Conservation (phyloP, 2,329 filamentous ascomycete species). For the Epichloe brachyelytri region DNA sequence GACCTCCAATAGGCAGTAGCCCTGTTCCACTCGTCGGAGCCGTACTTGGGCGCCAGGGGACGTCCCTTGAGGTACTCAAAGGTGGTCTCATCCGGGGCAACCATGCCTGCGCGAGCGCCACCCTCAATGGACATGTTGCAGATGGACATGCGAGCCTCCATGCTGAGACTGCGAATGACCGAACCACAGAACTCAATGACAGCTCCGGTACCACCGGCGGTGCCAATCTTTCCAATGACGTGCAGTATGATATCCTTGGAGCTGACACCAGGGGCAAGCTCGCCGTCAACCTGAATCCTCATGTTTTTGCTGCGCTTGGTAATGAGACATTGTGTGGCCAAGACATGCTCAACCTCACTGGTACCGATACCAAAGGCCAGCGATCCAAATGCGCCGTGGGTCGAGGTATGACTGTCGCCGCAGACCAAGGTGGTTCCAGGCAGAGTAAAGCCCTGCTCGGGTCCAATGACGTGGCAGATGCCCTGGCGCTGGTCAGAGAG, state of each 20-base stretch:
- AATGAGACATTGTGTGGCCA: slow-evolving; percentile 91
- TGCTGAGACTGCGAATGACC: slow-evolving; percentile 76
- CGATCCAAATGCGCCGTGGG: slow-evolving; percentile 90
- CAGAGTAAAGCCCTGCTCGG: slow-evolving; percentile 96
- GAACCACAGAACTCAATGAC: slow-evolving; percentile 98
- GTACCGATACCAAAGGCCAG: slow-evolving; percentile 96
- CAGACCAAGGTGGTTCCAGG: slow-evolving; percentile 95
- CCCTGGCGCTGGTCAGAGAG: slow-evolving; percentile 93
- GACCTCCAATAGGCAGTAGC: slow-evolving; percentile 80
- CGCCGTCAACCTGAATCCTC: slow-evolving; percentile 88
- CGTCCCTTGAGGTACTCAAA: slow-evolving; percentile 91
- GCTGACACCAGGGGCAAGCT: slow-evolving; percentile 79
- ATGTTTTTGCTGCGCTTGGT: slow-evolving; percentile 97
- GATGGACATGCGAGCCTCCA: slow-evolving; percentile 98
- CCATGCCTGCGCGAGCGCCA: slow-evolving; percentile 90
- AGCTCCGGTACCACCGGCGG: slow-evolving; percentile 82
- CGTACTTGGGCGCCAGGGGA: slow-evolving; percentile 74
- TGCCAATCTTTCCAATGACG: slow-evolving; percentile 87
- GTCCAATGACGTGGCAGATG: slow-evolving; percentile 96
- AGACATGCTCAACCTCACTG: slow-evolving; percentile 94
- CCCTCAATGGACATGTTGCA: slow-evolving; percentile 99
- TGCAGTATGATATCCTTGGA: slow-evolving; percentile 93
- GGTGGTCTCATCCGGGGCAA: slow-evolving; percentile 86
- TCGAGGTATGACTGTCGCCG: slow-evolving; percentile 95
- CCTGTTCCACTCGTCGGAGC: slow-evolving; percentile 79